A percentile compares a stretch with the other conserved stretches of the same genome.
Evolutionary conservation across 306 rosid species (phyloP).

Genomic region (Sophora flavescens): DNA sequence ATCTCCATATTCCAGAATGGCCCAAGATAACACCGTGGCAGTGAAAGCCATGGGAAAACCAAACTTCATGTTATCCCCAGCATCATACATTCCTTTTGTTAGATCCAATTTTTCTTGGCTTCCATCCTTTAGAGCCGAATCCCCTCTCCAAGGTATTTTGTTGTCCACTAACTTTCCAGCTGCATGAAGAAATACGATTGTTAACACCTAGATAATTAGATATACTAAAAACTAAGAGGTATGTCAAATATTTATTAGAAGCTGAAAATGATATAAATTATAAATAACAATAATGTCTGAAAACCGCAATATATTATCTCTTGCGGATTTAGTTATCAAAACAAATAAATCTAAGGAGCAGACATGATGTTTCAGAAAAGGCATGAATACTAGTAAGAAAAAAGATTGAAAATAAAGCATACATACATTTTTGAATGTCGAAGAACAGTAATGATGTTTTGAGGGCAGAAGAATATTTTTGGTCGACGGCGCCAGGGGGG

Average conservation of each 20-base stretch:
- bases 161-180: conserved; percentile 81
- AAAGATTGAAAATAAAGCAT: too few relatives aligned
- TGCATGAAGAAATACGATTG: conserved; percentile 46
- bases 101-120: conserved; percentile 72
- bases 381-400: too few relatives aligned
- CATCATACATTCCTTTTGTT: conserved; percentile 92
- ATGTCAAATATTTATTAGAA: neutral
- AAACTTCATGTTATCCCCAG: conserved; percentile 96
- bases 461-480: conserved; percentile 79
- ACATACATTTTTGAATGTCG: conserved; percentile 84
- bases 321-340: neutral
- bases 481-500: conserved; percentile 74
- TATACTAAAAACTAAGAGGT: neutral
- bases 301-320: neutral
- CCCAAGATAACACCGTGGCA: conserved; percentile 92
- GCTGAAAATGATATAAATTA: neutral
- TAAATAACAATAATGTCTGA: neutral
- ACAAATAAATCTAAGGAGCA: neutral
- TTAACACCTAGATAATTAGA: neutral
- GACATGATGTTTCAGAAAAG: neutral
- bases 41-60: conserved; percentile 96
- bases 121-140: conserved; percentile 89
- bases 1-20: conserved; percentile 93
- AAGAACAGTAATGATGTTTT: conserved; percentile 79
- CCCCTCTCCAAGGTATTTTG: conserved; percentile 89